Evolutionary conservation across 2,329 filamentous ascomycete genomes (phyloP), one percentile per base, ranked within the genome.

Genomic region (Phaeoacremonium minimum): DNA sequence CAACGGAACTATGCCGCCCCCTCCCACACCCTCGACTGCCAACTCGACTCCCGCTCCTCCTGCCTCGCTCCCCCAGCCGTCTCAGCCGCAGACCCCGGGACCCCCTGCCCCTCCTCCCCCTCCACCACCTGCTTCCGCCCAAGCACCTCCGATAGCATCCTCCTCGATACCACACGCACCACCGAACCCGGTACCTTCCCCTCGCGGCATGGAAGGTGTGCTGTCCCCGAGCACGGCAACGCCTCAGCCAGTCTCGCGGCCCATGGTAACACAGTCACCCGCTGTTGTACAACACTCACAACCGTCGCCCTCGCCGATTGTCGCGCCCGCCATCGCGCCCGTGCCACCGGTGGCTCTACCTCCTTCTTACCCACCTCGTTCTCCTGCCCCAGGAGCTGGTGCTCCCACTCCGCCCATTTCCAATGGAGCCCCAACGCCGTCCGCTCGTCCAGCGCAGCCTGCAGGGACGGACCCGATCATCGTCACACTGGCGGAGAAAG

Each of bases 401-500:
- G n/a, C 33, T 9, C 41, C 20, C 12, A 33, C 46, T 14, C 33
- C 40, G 7, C 40, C 45, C 15, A 14, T 33, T 11, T 33, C 37
- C 4, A 49, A 48, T 35, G 47, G 44, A 2, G 38, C 44, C 2
- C 40, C 46, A 9, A 42, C 54, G 19, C 47, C 55, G 5, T 51
- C 57, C n/a, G 41, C 51, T 11, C 38, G 51, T 2, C 36, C 44
- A 15, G 38, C 42, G n/a, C 53, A 54, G 26, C 44, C 51, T 8
- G 46, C 49, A 6, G 50, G 56, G n/a, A 63, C 67, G 16, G 87
- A 91, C 51, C 86, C 86, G 1, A 87, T 93, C 30, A 91, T 93
- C 38, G 82, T 88, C 34, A 80, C 85, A 45, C 65, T 93, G 17
- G 87, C 87, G 0, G 83, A 87, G 49, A 78, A 79, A 45, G 87